Base-by-base conservation (phyloP, 148 eudicot species). In the Cornus kousa region DNA sequence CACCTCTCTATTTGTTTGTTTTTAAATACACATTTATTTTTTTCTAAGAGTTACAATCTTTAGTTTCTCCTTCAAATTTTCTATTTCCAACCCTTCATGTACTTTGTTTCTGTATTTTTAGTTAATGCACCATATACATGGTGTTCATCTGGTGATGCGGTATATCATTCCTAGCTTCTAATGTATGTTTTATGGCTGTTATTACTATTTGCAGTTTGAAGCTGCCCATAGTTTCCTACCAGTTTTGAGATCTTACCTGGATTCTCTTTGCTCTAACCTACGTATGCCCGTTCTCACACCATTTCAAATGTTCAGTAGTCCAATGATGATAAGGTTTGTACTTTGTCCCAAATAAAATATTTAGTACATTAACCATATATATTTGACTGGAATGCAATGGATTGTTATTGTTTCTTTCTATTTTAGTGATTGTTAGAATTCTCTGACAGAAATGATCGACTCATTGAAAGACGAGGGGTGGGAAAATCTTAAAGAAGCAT, bases 261-360 rank as follows among this genome's bases (percentile, higher is more conserved):
- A 28, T 28, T 28, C 28, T 28, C 28, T 28, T 28, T 28, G 1
- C 28, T 28, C 0, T 28, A 28, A 28, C 28, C 28, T 79, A 93
- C 79, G 80, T 93, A 37, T n/a, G n/a, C n/a, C n/a, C 99, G 94
- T 69, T 93, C 97, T 74, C 99, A 93, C 81, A 91, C 97, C 22
- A 93, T 91, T 74, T 93, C 97, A 43, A 95, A 93, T 83, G 99
- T 93, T 68, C 97, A 95, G 76, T 91, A 95, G 76, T 91, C 99
- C 55, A 93, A 95, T 83, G 96, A 95, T 82, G 99, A 95, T 74
- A 93, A 95, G 99, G 99, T 95, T 78, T 73, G 71, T 71, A 5
- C 71, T 78, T 48, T 43, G 32, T 62, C 68, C 65, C 40, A 19
- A 53, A 48, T 53, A 39, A 43, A 76, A 59, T 40, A 39, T 53